Base-by-base conservation (phyloP, 1,284 basidiomycete genomes). In the Chalciporus sp. region DNA sequence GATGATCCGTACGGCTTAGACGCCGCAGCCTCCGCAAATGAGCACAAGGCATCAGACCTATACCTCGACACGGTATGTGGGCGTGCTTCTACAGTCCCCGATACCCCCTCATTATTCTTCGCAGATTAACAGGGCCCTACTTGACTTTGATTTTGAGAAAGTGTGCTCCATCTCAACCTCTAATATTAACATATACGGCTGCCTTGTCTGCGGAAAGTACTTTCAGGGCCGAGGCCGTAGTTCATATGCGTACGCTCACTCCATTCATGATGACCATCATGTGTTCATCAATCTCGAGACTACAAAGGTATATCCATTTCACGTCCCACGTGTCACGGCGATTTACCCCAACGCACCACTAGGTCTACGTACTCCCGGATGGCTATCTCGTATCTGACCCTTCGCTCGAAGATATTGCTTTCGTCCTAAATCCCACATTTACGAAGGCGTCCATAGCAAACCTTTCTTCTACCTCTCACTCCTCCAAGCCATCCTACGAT, bases 91-190 rank as follows among this genome's bases (percentile, higher is more conserved):
- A 45, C 53, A 40, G 47, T 51, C 58, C 50, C 53, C 45, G 52
- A 52, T 48, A 46, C 55, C 57, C 61, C 47, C 61, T 67, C 55
- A 60, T 55, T 31, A 55, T 55, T 51, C 42, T 51, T 58, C 59
- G 52, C 63, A 94, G 95, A 90, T 97, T 60, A 94, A 95, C 67
- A 83, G 95, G 54, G 83, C 82, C 52, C 80, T 87, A 39, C 85
- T 99, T 57, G 97, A 99, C 73, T 99, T 99, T 74, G 97, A 99
- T 75, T 99, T 99, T 68, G 97, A 99, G 77, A 94, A 96, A 78
- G 83, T 99, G 28, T 99, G 97, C 79, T 98, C 94, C 9, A 94
- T 99, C 54, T 96, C 93, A 27, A 79, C 94, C 45, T 93, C 92
- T 28, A 97, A 98, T 73, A 95, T 98, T 80, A 97, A 99, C 72